These are phyloP conservation scores for Isatis tinctoria DNA, from an alignment of 345 rosid genomes.

Conservation along the genomic window DNA sequence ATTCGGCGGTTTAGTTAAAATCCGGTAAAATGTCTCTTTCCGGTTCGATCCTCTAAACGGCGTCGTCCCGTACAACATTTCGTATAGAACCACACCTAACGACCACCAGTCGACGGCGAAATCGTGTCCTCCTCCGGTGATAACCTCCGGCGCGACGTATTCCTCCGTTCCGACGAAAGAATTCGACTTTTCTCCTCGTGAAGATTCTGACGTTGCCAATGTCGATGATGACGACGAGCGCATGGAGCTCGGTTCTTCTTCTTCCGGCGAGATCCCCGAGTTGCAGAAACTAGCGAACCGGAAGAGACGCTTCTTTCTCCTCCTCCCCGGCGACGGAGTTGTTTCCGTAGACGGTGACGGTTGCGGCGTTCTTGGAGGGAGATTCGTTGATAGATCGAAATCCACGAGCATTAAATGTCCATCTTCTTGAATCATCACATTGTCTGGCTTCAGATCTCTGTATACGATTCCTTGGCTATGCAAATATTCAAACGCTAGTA, in stretches of 20 bases:
- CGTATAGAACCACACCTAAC: constrained; percentile 72
- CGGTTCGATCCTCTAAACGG: constrained; percentile 69
- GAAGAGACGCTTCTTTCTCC: constrained; percentile 21
- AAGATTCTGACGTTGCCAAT: not conserved
- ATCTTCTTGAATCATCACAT: constrained; percentile 71
- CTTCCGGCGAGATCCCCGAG: constrained; percentile 39
- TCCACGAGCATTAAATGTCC: constrained; percentile 95
- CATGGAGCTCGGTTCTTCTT: constrained; percentile 8
- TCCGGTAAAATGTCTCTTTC: constrained; percentile 65
- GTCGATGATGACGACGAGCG: constrained; percentile 25
- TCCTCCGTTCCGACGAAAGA: constrained; percentile 96
- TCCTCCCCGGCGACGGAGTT: not conserved
- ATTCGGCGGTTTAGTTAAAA: constrained; percentile 51
- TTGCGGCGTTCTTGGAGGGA: constrained; percentile 38
- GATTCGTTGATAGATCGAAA: constrained; percentile 84
- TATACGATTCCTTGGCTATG: constrained; percentile 69
- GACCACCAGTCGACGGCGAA: constrained; percentile 96
- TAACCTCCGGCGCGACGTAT: constrained; percentile 84
- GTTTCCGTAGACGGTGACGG: constrained; percentile 1
- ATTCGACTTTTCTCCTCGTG: constrained; percentile 47
- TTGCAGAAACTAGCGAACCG: constrained; percentile 36
- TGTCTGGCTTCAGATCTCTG: constrained; percentile 88
- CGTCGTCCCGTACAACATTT: constrained; percentile 84
- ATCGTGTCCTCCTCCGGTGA: constrained; percentile 73
- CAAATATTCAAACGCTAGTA: constrained; percentile 70